These are phyloP conservation scores for Bryoerythrophyllum caledonicum DNA, from an alignment of 225 moss, liverwort and hornwort genomes.

Conservation along the genomic window DNA sequence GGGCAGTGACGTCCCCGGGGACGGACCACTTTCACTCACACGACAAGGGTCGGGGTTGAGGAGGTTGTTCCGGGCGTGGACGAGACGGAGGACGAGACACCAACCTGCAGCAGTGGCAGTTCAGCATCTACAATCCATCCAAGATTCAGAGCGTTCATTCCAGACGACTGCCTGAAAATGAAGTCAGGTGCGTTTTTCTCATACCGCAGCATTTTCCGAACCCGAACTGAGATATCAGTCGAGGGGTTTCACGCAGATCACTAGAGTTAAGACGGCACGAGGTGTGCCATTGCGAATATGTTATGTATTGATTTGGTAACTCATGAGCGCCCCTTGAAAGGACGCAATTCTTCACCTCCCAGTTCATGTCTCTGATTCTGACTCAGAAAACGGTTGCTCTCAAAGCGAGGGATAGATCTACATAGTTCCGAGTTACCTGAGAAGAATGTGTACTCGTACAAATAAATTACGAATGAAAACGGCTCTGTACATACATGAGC, in stretches of 20 bases:
- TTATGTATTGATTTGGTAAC: not conserved
- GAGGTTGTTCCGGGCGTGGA: not conserved
- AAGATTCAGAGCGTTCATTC: constrained; percentile 21
- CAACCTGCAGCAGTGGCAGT: constrained; percentile 7
- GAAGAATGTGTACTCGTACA: not conserved
- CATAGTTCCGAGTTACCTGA: constrained; percentile 2
- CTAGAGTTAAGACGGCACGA: constrained; percentile 10
- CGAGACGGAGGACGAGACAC: not conserved
- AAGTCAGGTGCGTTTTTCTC: not conserved
- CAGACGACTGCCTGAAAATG: constrained; percentile 9
- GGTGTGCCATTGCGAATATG: constrained; percentile 3
- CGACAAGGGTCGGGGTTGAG: not conserved
- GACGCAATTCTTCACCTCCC: constrained; percentile 23
- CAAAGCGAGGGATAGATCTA: not conserved
- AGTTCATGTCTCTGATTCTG: not conserved
- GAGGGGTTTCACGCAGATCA: constrained; percentile 17
- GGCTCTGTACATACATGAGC: constrained; percentile 5
- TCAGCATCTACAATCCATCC: constrained; percentile 17
- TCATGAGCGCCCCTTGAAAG: constrained; percentile 22
- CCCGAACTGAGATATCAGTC: constrained; percentile 10
- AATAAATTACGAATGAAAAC: not conserved
- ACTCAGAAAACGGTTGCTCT: not conserved
- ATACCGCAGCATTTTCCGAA: constrained; percentile 14
- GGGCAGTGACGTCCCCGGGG: constrained; percentile 23
- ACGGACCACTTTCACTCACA: not conserved